Conservation (phyloP, 345 rosid genomes). For the Theobroma cacao region DNA sequence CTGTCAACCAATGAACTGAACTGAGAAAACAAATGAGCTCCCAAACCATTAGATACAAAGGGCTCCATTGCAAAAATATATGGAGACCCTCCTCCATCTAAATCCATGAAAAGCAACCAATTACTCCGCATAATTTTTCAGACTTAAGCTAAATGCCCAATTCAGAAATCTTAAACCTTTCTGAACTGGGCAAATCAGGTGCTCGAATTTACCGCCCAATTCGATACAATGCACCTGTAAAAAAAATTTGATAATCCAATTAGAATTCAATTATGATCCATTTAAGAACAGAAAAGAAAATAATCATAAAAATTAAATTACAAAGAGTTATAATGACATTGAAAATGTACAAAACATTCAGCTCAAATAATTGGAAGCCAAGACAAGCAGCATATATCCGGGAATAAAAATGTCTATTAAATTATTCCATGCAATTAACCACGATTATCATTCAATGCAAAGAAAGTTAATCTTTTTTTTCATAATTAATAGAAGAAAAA, state of each 20-base stretch:
- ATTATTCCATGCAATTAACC: neutral
- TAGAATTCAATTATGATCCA: neutral
- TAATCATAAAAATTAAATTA: neutral
- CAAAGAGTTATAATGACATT: neutral
- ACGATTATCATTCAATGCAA: neutral
- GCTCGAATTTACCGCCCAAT: neutral
- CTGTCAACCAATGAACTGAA: constrained; percentile 14
- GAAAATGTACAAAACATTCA: neutral
- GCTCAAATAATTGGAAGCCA: neutral
- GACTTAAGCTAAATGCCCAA: neutral
- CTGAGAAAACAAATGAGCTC: constrained; percentile 42
- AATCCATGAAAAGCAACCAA: constrained; percentile 48
- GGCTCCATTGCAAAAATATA: constrained; percentile 46
- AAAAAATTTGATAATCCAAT: neutral
- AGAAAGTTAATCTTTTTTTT: neutral
- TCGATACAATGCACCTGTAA: constrained; percentile 19
- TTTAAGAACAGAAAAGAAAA: neutral
- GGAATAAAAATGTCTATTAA: neutral
- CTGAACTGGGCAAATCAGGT: neutral
- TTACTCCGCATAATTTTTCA: constrained; percentile 33
- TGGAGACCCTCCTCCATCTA: constrained; percentile 45
- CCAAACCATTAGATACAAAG: constrained; percentile 36
- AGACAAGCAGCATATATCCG: neutral
- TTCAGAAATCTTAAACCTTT: constrained; percentile 18
- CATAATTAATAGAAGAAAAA: neutral